phyloP scores from a whole-genome alignment of 345 rosid genomes.

The Dipteronia dyeriana region DNA sequence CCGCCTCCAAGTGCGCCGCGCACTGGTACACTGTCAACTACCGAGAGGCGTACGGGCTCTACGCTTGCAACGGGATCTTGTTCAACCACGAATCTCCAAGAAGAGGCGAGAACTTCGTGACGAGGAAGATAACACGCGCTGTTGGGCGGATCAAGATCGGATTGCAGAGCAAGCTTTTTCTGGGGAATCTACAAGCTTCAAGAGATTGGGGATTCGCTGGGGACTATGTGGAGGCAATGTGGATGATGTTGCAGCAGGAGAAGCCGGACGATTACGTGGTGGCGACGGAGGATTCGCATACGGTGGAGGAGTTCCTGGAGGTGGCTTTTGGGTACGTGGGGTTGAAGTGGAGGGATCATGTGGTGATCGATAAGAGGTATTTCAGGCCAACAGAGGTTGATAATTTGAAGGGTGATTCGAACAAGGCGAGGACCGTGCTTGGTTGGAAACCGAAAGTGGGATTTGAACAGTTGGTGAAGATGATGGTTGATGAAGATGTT shows the following conservation, averaged over 20 bases:
- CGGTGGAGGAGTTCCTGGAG: constrained; percentile 86
- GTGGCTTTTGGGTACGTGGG: constrained; percentile 72
- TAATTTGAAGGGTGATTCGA: constrained; percentile 58
- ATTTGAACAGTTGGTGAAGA: constrained; percentile 82
- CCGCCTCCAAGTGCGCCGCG: constrained; percentile 90
- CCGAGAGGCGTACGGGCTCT: constrained; percentile 86
- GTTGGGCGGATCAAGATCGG: constrained; percentile 89
- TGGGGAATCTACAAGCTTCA: constrained; percentile 86
- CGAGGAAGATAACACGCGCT: constrained; percentile 91
- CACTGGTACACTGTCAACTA: constrained; percentile 99
- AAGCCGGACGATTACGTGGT: constrained; percentile 92
- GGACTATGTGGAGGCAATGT: constrained; percentile 98
- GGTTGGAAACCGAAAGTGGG: constrained; percentile 84
- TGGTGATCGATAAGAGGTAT: constrained; percentile 61
- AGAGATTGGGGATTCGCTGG: constrained; percentile 98
- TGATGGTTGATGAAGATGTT: constrained; percentile 87
- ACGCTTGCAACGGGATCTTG: constrained; percentile 86
- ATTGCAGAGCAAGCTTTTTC: constrained; percentile 73
- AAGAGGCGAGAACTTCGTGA: constrained; percentile 91
- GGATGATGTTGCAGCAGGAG: constrained; percentile 97
- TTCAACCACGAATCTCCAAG: constrained; percentile 96
- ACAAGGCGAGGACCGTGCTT: constrained; percentile 53
- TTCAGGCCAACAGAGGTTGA: constrained; percentile 66
- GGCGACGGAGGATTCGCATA: constrained; percentile 90
- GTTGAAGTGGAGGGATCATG: constrained; percentile 60